Percentiles rank a stretch among this genome's conserved stretches.
These are phyloP conservation scores for Fragaria ananassa DNA, from an alignment of 306 rosid species.

Conservation along the genomic window DNA sequence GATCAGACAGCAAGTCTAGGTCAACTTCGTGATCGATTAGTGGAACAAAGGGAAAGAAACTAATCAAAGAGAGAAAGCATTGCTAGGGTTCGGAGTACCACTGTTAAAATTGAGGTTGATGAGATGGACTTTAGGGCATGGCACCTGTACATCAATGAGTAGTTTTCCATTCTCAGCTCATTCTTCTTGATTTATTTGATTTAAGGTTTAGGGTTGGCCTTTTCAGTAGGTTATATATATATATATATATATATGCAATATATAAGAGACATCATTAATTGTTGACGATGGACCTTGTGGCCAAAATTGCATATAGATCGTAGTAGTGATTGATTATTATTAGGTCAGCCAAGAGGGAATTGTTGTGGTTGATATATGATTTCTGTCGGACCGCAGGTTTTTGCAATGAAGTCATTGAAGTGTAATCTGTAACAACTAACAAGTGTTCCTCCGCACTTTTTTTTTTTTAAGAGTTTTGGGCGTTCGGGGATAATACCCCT, in stretches of 20 bases:
- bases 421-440: neutral
- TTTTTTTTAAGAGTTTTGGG: too few species aligned
- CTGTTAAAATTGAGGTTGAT: neutral
- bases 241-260: neutral
- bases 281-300: conserved; percentile 25
- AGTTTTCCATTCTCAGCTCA: neutral
- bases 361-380: conserved; percentile 10
- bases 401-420: neutral
- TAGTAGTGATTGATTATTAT: conserved; percentile 14
- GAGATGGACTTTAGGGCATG: neutral
- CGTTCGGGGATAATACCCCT: too few species aligned
- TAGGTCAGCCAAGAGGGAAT: conserved; percentile 23
- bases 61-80: neutral
- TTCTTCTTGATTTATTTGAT: neutral
- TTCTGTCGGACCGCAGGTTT: conserved; percentile 36
- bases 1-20: conserved; percentile 7
- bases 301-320: conserved; percentile 20
- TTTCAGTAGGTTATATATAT: conserved; percentile 22
- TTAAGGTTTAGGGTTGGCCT: conserved; percentile 8
- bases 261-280: neutral
- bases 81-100: conserved; percentile 11
- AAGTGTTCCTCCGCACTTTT: conserved; percentile 1
- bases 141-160: neutral
- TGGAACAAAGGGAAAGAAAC: neutral
- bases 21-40: conserved; percentile 10